Evolutionary conservation across 805 yeast genomes (phyloP).

Genomic region (Priceomyces carsonii): DNA sequence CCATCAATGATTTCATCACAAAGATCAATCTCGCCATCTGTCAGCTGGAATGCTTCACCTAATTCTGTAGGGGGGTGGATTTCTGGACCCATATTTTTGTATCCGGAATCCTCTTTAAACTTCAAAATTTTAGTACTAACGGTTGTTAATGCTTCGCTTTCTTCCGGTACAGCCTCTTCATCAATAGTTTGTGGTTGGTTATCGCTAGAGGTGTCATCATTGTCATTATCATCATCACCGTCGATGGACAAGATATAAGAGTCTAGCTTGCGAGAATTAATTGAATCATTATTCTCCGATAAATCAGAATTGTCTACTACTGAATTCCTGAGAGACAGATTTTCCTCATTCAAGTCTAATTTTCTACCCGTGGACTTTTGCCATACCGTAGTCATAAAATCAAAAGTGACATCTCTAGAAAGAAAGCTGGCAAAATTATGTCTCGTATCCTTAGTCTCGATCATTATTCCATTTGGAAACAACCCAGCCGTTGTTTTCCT

Average conservation of each 20-base stretch:
- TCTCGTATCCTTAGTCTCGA: constrained; percentile 62
- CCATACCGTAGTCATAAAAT: constrained; percentile 72
- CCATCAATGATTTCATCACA: constrained; percentile 55
- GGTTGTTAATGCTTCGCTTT: constrained; percentile 1
- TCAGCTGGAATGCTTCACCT: constrained; percentile 42
- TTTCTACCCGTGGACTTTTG: constrained; percentile 38
- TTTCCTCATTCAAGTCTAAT: constrained; percentile 15
- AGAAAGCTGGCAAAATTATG: constrained; percentile 87
- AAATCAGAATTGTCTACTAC: constrained; percentile 17
- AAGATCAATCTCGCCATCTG: constrained; percentile 47
- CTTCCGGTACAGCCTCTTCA: constrained; percentile 4
- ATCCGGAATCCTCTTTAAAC: constrained; percentile 40
- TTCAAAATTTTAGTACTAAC: constrained; percentile 25
- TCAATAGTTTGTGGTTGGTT: no score
- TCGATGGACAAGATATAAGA: constrained; percentile 45
- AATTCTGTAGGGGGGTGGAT: constrained; percentile 59
- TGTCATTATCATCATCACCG: constrained; percentile 35
- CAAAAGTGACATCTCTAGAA: constrained; percentile 75
- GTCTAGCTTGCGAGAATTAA: constrained; percentile 23
- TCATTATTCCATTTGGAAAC: constrained; percentile 84
- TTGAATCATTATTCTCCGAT: constrained; percentile 11
- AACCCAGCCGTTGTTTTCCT: constrained; percentile 84
- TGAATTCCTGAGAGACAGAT: constrained; percentile 7
- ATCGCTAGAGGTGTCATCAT: constrained; percentile 15
- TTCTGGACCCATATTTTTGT: constrained; percentile 62